Conservation (phyloP, 75 land plant species). For the Adiantum capillusveneris region DNA sequence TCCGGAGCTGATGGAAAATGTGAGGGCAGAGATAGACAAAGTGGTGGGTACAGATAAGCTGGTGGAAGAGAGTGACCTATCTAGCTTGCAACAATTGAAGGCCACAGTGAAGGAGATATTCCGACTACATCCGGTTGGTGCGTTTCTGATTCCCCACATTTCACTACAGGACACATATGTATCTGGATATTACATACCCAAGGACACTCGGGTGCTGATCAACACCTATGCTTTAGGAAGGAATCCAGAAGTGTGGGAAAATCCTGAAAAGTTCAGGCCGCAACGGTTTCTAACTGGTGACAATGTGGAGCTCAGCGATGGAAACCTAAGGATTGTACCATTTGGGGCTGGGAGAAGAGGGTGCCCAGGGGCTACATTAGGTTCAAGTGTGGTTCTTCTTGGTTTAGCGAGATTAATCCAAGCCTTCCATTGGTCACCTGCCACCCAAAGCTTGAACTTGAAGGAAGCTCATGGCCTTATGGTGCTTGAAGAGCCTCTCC, state of each 20-base stretch:
- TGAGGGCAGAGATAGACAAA: background rate
- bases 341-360: slow-evolving; percentile 34
- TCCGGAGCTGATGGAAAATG: slow-evolving; percentile 3
- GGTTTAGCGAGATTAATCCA: slow-evolving; percentile 20
- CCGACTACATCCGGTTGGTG: slow-evolving; percentile 13
- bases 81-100: background rate
- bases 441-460: background rate
- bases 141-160: slow-evolving; percentile 14
- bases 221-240: slow-evolving; percentile 12
- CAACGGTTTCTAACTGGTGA: slow-evolving; percentile 1
- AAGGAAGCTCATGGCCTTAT: slow-evolving; percentile 9
- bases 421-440: slow-evolving; percentile 20
- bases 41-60: slow-evolving; percentile 7
- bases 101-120: slow-evolving; percentile 11
- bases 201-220: slow-evolving; percentile 10
- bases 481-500: slow-evolving; percentile 7
- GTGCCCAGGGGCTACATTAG: slow-evolving; percentile 25
- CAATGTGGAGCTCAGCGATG: slow-evolving; percentile 11
- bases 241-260: slow-evolving; percentile 8
- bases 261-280: slow-evolving; percentile 8
- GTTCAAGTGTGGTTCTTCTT: slow-evolving; percentile 16
- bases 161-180: slow-evolving; percentile 6
- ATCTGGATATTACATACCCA: background rate
- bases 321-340: slow-evolving; percentile 20
- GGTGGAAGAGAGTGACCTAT: slow-evolving; percentile 5